Conservation (phyloP, 805 yeast genomes). For the Wickerhamiella sergipiensis region DNA sequence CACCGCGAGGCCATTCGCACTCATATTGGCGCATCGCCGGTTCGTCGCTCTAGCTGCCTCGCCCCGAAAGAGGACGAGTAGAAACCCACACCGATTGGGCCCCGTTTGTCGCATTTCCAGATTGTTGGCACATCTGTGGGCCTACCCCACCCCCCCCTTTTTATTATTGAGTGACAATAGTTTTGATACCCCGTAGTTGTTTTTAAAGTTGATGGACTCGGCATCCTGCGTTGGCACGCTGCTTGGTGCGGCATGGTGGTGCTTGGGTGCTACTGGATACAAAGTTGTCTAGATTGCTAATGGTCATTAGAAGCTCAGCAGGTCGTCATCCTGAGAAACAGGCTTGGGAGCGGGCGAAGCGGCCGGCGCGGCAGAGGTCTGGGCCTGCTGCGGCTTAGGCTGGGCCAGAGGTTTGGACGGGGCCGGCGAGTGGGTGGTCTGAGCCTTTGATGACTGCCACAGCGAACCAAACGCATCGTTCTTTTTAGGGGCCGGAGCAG, state of each 20-base stretch:
- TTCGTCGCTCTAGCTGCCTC: constrained; percentile 16
- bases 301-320: constrained; percentile 5
- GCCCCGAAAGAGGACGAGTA: constrained; percentile 6
- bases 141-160: not conserved
- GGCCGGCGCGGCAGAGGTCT: not conserved
- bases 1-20: constrained; percentile 16
- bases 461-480: constrained; percentile 29
- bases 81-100: too few species aligned
- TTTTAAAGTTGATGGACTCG: too few species aligned
- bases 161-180: not conserved
- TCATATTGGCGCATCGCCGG: constrained; percentile 15
- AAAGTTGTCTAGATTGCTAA: not conserved
- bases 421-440: too few species aligned
- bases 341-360: not conserved
- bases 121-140: too few species aligned
- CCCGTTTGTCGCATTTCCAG: too few species aligned
- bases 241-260: too few species aligned
- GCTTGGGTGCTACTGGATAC: not conserved
- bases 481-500: constrained; percentile 14
- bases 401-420: not conserved
- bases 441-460: constrained; percentile 22
- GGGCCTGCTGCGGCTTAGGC: not conserved
- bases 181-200: not conserved
- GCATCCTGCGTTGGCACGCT: too few species aligned
- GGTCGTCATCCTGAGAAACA: constrained; percentile 2